phyloP scores from a whole-genome alignment of 257 asterid genomes.

The Scutellaria minor region DNA sequence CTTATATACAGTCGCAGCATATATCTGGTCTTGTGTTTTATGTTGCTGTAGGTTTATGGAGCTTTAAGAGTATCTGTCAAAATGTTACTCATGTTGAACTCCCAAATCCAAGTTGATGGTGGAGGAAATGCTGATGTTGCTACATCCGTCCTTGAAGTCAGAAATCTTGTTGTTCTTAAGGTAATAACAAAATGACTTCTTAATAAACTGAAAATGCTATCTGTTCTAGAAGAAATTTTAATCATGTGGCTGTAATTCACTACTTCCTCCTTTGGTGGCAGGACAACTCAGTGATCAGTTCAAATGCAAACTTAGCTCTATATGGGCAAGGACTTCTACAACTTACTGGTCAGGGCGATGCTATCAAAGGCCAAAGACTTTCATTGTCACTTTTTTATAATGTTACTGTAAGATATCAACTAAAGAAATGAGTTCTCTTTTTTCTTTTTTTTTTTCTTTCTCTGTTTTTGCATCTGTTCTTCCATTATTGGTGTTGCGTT shows the following conservation, averaged over 20 bases:
- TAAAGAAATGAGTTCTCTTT: slow-evolving; percentile 19
- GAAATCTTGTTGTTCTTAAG: slow-evolving; percentile 96
- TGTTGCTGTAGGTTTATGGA: slow-evolving; percentile 75
- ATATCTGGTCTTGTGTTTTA: slow-evolving; percentile 19
- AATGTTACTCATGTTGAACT: slow-evolving; percentile 95
- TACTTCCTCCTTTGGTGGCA: slow-evolving; percentile 43
- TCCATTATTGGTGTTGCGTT: neutral
- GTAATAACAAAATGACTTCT: slow-evolving; percentile 45
- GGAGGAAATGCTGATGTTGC: slow-evolving; percentile 78
- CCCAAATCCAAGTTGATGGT: slow-evolving; percentile 85
- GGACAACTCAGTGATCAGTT: slow-evolving; percentile 85
- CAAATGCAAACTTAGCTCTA: slow-evolving; percentile 87
- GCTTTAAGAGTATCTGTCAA: slow-evolving; percentile 89
- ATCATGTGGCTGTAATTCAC: slow-evolving; percentile 25
- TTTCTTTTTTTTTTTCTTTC: slow-evolving; percentile 23
- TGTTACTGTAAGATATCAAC: slow-evolving; percentile 72
- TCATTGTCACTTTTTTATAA: slow-evolving; percentile 87
- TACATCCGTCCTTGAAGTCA: slow-evolving; percentile 89
- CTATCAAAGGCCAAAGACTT: slow-evolving; percentile 90
- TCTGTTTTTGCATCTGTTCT: slow-evolving; percentile 16
- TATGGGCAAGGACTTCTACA: slow-evolving; percentile 88
- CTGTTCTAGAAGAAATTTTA: slow-evolving; percentile 23
- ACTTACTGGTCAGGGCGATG: slow-evolving; percentile 89
- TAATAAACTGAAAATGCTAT: slow-evolving; percentile 8
- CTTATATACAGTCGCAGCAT: slow-evolving; percentile 2